Base-by-base conservation (phyloP, 2,329 filamentous ascomycete species). In the Malbranchea cinnamomea region DNA sequence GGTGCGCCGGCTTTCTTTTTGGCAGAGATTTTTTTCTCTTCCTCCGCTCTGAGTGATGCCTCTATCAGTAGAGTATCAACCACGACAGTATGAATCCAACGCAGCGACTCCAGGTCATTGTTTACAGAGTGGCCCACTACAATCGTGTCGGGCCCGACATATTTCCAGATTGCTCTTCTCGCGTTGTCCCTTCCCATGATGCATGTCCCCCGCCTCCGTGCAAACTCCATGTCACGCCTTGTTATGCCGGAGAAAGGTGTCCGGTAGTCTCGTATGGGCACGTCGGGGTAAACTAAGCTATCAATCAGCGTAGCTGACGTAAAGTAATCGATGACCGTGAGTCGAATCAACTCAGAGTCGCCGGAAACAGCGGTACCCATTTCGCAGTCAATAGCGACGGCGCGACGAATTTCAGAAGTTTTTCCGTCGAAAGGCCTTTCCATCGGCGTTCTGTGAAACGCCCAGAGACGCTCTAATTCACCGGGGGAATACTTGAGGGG, bases 361-460 rank as follows among this genome's bases (percentile, higher is more conserved):
- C 59, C 55, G 3, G 49, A 50, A 8, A 41, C 40, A 2, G 61
- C 49, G 0, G 49, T 57, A 13, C 65, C 66, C 65, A 70, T 68
- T 37, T 70, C 67, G 36, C 67, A 70, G 37, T 70, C 66, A 6
- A 71, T 48, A 0, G 57, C 62, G 3, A 69, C 57, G 2, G 42
- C 46, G 6, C 21, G 9, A 8, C 20, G 28, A 16, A 24, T 30
- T n/a, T 17, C 13, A 7, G 18, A 4, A 12, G 28, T n/a, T 5
- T 11, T 6, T 10, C 5, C 8, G 23, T 9, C 21, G 4, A 12
- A 6, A 6, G 2, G 19, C n/a, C n/a, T n/a, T n/a, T n/a, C n/a
- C n/a, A n/a, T n/a, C 12, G 28, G 28, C 6, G 20, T 30, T 5
- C 4, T 12, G 15, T 30, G 14, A 16, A 23, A 30, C 14, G 16